Base-by-base conservation (phyloP, 129 eudicot species). In the Chrysanthemum seticuspe region DNA sequence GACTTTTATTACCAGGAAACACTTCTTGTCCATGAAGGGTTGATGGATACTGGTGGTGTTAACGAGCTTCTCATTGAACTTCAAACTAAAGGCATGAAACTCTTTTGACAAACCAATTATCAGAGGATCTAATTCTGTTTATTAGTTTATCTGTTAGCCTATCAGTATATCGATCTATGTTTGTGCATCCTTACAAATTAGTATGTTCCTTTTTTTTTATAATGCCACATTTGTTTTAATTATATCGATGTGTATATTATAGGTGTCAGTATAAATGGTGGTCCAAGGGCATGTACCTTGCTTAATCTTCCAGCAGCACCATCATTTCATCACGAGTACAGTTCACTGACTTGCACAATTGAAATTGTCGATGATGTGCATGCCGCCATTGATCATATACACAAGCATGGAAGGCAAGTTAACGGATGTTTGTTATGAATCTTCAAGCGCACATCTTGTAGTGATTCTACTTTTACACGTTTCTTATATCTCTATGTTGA, bases 311-410 rank as follows among this genome's bases (percentile, higher is more conserved):
- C 93, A 31, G 86, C 84, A 78, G 96, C 96, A 67, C 84, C 65
- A 54, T 86, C 99, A 62, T 85, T 95, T 73, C 97, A 86, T 75
- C 89, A 88, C 13, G 99, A 95, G 62, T 95, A 95, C 68, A 88
- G 88, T 78, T 86, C 97, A 61, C 85, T 87, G 10, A 87, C 96
- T 62, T 95, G 99, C 74, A 95, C 99, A 21, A 81, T 95, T 61
- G 97, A 95, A 77, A 85, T 86, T 54, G 99, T 95, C 67, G 96
- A 95, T 82, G 97, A 95, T 78, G 99, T 95, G 34, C 75, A 85
- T 80, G 93, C 89, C 75, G 99, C 99, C 77, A 88, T 95, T 78
- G 99, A 95, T 61, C 99, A 95, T 79, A 90, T 95, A 79, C 97
- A 95, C 74, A 84, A 83, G 15, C 91, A 90, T 70, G 99, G 99